Conservation (phyloP, 1,284 basidiomycete species). For the Coniferiporia weirii region DNA sequence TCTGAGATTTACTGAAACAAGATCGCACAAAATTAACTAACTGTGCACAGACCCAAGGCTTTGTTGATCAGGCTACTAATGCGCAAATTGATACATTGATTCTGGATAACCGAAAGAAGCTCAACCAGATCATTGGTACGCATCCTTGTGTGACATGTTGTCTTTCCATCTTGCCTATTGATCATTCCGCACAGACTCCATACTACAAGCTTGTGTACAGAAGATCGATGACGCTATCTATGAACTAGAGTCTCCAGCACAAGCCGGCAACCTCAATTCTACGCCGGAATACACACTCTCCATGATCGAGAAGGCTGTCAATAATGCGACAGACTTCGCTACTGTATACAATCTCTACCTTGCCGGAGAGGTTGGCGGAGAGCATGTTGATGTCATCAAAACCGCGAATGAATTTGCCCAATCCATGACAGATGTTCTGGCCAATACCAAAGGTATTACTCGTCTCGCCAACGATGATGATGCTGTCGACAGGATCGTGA, state of each 20-base stretch:
- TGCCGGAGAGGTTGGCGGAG: constrained; percentile 83
- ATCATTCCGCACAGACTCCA: constrained; percentile 66
- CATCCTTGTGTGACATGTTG: constrained; percentile 14
- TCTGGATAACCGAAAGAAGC: constrained; percentile 94
- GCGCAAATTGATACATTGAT: constrained; percentile 97
- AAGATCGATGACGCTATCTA: constrained; percentile 98
- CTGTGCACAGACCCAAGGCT: constrained; percentile 62
- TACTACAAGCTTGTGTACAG: constrained; percentile 92
- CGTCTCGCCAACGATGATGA: constrained; percentile 90
- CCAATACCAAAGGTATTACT: constrained; percentile 94
- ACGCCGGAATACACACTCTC: constrained; percentile 98
- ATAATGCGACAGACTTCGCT: constrained; percentile 94
- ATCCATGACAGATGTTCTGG: constrained; percentile 84
- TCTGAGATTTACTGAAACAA: constrained; percentile 26
- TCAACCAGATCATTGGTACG: constrained; percentile 94
- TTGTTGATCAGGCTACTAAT: constrained; percentile 85
- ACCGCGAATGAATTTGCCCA: constrained; percentile 96
- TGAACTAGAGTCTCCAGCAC: constrained; percentile 93
- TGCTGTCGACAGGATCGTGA: constrained; percentile 84
- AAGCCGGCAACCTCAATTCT: constrained; percentile 90
- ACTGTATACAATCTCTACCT: constrained; percentile 92
- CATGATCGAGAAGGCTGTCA: constrained; percentile 95
- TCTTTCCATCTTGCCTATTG: neutral
- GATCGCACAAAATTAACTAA: constrained; percentile 17
- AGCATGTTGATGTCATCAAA: constrained; percentile 98